These are phyloP conservation scores for Arthroderma sp. DNA, from an alignment of 2,329 filamentous ascomycete species.

Conservation along the genomic window DNA sequence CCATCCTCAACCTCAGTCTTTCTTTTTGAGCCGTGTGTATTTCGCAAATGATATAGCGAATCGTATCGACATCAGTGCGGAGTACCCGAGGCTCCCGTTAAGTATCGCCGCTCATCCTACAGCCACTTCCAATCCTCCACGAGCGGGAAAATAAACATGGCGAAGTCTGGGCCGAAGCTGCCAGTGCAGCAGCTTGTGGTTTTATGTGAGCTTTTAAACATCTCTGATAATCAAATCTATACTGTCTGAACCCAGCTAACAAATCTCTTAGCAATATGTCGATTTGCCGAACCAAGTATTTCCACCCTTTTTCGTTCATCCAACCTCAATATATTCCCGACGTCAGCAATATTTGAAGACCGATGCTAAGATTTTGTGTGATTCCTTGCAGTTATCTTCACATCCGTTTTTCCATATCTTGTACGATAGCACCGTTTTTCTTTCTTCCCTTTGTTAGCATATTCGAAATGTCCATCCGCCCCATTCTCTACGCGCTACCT, in stretches of 20 bases:
- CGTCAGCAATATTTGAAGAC: not conserved
- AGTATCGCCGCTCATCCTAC: no score
- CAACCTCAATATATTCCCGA: not conserved
- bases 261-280: conserved; percentile 49
- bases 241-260: not conserved
- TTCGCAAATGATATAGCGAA: no score
- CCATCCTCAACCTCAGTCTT: no score
- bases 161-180: conserved; percentile 42
- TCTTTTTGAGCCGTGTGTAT: no score
- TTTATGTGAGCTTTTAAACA: conserved; percentile 43
- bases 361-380: conserved; percentile 7
- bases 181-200: conserved; percentile 66
- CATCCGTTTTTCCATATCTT: conserved; percentile 54
- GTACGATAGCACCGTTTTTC: conserved; percentile 18
- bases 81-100: no score
- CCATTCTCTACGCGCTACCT: not conserved
- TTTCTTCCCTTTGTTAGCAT: conserved; percentile 1
- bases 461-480: not conserved
- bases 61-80: no score
- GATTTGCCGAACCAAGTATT: conserved; percentile 57
- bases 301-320: conserved; percentile 24
- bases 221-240: conserved; percentile 15
- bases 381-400: conserved; percentile 38
- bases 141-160: not conserved
- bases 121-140: no score